Evolutionary conservation across 352 stramenopile genomes (phyloP).

Genomic region (Phytophthora fragariae): DNA sequence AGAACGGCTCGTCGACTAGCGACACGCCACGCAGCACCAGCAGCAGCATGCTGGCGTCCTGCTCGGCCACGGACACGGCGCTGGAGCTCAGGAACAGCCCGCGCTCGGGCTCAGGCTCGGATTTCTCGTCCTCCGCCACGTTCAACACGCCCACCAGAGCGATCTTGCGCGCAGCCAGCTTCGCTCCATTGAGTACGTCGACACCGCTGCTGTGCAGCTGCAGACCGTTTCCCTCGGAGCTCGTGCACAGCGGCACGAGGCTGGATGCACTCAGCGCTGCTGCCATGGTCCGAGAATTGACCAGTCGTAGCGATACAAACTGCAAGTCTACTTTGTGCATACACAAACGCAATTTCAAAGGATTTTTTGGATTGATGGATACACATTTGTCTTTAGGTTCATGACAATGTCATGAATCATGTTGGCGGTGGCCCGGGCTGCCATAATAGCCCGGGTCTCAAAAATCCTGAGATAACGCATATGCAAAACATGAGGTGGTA

Average conservation of each 20-base stretch:
- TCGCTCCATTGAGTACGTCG: constrained; percentile 57
- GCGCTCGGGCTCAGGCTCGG: constrained; percentile 38
- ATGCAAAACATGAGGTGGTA: too few species aligned
- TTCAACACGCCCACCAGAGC: constrained; percentile 68
- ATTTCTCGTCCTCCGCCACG: constrained; percentile 27
- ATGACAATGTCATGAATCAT: too few species aligned
- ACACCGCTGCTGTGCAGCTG: constrained; percentile 54
- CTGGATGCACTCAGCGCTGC: constrained; percentile 21
- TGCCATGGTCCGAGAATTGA: constrained; percentile 14
- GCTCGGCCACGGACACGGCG: constrained; percentile 50
- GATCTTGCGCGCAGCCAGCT: constrained; percentile 57
- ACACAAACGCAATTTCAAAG: too few species aligned
- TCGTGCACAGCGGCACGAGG: constrained; percentile 73
- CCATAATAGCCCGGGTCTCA: too few species aligned
- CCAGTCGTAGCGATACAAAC: neutral
- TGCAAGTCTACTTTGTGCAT: neutral
- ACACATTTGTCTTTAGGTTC: too few species aligned
- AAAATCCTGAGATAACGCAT: too few species aligned
- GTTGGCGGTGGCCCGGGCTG: too few species aligned
- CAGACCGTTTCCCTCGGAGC: constrained; percentile 36
- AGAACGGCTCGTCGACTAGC: constrained; percentile 58
- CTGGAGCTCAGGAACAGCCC: constrained; percentile 65
- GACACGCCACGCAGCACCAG: constrained; percentile 64
- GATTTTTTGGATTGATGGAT: too few species aligned
- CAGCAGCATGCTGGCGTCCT: constrained; percentile 60